Evolutionary conservation across 805 yeast genomes (phyloP), one percentile per base, ranked within the genome.

Genomic region (Yamadazyma laniorum): DNA sequence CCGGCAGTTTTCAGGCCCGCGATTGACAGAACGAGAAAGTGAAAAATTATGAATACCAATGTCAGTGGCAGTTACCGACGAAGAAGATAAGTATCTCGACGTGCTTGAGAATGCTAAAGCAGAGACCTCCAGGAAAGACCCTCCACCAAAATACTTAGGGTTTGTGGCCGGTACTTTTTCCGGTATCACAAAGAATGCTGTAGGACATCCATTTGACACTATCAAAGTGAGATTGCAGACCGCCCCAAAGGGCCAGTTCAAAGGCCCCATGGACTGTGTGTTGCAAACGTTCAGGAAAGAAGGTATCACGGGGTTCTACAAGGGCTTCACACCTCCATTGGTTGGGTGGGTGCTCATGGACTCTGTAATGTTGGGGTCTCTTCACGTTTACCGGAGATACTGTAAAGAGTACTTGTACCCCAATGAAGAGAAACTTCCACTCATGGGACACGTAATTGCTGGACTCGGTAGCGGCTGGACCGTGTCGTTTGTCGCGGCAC

Each of bases 261-360:
- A 68, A 37, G 95, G 95, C 2, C 93, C 95, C 0, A 53, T 84
- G 51, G 95, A 89, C 55, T 86, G 95, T 59, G 80, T 85, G 3
- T 49, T 69, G 51, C 79, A 84, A 54, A 89, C 96, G 0, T 54
- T 84, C 18, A 67, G 65, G 44, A 76, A 80, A 18, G 96, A 89
- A 56, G 96, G 96, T 3, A 45, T 82, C 4, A 61, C 72, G 25
- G 97, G 95, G 1, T 76, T 89, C 38, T 89, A 87, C 56, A 79
- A 88, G 49, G 97, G 97, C 0, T 87, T 89, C 48, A 86, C 95
- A 0, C 96, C 97, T 4, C 96, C 96, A 1, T 69, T 89, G 47
- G 78, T 86, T 15, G 97, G 96, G 0, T 89, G 96, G 96, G 87
- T 89, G 49, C 61, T 85, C 45, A 89, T 89, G 96, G 97, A 89